Evolutionary conservation across 148 eudicot species (phyloP).

Genomic region (Talinum fruticosum): DNA sequence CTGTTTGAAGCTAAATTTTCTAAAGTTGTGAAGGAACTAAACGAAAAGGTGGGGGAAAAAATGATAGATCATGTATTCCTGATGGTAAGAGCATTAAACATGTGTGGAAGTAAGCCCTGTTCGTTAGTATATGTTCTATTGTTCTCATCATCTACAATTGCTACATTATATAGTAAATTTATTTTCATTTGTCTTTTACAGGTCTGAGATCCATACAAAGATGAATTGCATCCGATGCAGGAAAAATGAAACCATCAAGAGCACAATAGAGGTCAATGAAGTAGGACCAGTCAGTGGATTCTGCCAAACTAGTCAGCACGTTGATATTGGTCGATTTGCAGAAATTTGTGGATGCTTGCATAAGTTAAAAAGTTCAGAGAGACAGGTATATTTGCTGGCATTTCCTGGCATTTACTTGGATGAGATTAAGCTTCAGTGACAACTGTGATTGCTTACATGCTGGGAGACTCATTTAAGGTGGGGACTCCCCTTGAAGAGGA

Average conservation of each 20-base stretch:
- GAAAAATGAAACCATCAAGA: slow-evolving; percentile 24
- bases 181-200: slow-evolving; percentile 25
- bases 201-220: slow-evolving; percentile 95
- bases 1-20: slow-evolving; percentile 5
- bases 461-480: slow-evolving; percentile 41
- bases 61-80: not conserved
- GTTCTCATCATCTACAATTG: slow-evolving; percentile 5
- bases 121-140: not conserved
- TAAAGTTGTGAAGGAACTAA: not conserved
- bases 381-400: slow-evolving; percentile 50
- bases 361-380: slow-evolving; percentile 61
- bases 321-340: slow-evolving; percentile 91
- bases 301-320: slow-evolving; percentile 41
- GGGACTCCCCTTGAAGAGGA: slow-evolving; percentile 95
- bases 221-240: slow-evolving; percentile 81
- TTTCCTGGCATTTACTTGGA: not conserved
- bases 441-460: slow-evolving; percentile 3
- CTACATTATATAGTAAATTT: slow-evolving; percentile 1
- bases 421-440: not conserved
- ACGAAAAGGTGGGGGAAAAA: not conserved
- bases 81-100: not conserved
- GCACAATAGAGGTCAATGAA: slow-evolving; percentile 23
- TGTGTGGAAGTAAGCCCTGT: not conserved
- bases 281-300: slow-evolving; percentile 24
- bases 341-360: slow-evolving; percentile 77